phyloP scores from a whole-genome alignment of 1,139 yeast genomes.

The Suhomyces atakaporum region DNA sequence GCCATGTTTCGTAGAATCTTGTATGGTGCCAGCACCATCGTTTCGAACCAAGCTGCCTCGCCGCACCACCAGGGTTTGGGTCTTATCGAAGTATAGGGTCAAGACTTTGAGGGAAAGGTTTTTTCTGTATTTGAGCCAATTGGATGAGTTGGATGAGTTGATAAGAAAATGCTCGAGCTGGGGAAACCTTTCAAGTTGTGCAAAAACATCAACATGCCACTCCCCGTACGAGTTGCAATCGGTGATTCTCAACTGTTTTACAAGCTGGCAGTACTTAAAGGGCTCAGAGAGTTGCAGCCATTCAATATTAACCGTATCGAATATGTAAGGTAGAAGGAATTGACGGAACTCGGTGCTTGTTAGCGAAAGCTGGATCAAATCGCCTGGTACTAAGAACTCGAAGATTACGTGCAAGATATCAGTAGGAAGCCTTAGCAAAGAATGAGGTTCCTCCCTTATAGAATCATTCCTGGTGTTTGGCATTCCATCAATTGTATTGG shows the following conservation, averaged over 20 bases:
- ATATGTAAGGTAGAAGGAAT: constrained; percentile 24
- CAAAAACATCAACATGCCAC: constrained; percentile 40
- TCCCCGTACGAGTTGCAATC: constrained; percentile 44
- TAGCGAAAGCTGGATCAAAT: constrained; percentile 28
- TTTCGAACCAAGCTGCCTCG: constrained; percentile 7
- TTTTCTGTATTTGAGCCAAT: constrained; percentile 43
- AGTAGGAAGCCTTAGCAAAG: constrained; percentile 7
- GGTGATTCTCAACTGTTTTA: constrained; percentile 29
- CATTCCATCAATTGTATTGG: too few relatives aligned
- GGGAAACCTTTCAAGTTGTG: constrained; percentile 24
- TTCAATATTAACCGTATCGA: constrained; percentile 27
- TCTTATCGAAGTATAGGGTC: constrained; percentile 24
- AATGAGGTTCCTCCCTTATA: constrained; percentile 7
- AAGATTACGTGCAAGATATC: constrained; percentile 31
- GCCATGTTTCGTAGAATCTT: neutral
- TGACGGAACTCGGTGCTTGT: constrained; percentile 23
- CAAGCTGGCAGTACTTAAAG: constrained; percentile 14
- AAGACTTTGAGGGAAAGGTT: constrained; percentile 22
- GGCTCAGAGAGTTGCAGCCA: constrained; percentile 26
- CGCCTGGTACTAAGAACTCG: constrained; percentile 13
- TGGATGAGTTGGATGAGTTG: constrained; percentile 40
- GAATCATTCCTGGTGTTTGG: too few relatives aligned
- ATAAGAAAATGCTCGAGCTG: constrained; percentile 26
- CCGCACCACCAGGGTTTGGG: constrained; percentile 8
- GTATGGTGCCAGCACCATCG: constrained; percentile 1